Conservation (phyloP, 2,329 filamentous ascomycete species). For the Parasarocladium wereldwijsianum region DNA sequence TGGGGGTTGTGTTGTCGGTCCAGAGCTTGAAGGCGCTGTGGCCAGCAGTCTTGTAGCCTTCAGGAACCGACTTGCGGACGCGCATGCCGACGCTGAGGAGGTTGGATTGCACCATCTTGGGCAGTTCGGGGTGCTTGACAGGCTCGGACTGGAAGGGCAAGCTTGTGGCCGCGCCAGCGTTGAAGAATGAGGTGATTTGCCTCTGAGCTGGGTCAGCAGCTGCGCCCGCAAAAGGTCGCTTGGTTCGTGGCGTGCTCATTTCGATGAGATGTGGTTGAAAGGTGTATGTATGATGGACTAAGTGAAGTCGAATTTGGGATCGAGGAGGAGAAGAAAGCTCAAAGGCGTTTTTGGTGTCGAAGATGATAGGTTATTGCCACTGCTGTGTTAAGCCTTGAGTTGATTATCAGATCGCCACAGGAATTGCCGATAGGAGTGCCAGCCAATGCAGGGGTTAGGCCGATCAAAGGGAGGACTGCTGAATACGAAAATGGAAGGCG, state of each 20-base stretch:
- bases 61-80: conserved; percentile 79
- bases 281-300: too few relatives aligned
- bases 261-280: too few relatives aligned
- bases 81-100: conserved; percentile 92
- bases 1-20: conserved; percentile 18
- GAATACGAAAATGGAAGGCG: too few relatives aligned
- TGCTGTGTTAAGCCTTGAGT: too few relatives aligned
- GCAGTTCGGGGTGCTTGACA: conserved; percentile 33
- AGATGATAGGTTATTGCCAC: too few relatives aligned
- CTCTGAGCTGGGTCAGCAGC: conserved; percentile 42
- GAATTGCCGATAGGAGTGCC: too few relatives aligned
- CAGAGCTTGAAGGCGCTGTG: conserved; percentile 38
- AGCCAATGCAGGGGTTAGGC: too few relatives aligned
- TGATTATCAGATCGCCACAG: too few relatives aligned
- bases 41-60: conserved; percentile 71
- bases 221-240: conserved; percentile 47
- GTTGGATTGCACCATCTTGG: conserved; percentile 57
- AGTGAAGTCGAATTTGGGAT: too few relatives aligned
- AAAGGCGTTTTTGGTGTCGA: too few relatives aligned
- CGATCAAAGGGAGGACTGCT: too few relatives aligned
- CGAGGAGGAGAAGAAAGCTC: too few relatives aligned
- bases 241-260: conserved; percentile 41
- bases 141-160: conserved; percentile 12
- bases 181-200: conserved; percentile 52
- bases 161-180: conserved; percentile 21